Evolutionary conservation across 805 yeast species (phyloP).

Genomic region (Myxozyma melibiosi): DNA sequence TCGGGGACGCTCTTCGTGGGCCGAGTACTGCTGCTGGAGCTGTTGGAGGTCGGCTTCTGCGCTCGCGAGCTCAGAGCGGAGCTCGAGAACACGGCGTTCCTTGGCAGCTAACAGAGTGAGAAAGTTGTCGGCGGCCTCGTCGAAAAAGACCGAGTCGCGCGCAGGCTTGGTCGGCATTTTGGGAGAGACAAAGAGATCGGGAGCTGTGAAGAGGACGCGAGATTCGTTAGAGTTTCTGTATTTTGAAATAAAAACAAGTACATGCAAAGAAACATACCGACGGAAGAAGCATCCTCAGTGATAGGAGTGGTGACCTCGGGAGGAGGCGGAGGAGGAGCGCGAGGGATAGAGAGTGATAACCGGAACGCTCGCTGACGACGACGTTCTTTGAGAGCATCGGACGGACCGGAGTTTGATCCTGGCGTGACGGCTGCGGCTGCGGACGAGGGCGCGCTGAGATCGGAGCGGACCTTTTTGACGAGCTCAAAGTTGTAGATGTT

Average conservation of each 20-base stretch:
- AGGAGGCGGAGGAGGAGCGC: constrained; percentile 21
- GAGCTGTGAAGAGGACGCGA: constrained; percentile 9
- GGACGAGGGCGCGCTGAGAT: constrained; percentile 1
- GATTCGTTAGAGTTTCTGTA: neutral
- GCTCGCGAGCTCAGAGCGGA: constrained; percentile 41
- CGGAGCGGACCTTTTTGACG: constrained; percentile 24
- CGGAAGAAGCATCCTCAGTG: constrained; percentile 22
- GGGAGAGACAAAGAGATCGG: constrained; percentile 28
- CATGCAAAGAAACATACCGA: constrained; percentile 9
- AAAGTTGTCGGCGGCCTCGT: constrained; percentile 20
- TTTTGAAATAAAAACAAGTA: neutral
- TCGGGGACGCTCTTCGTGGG: constrained; percentile 28
- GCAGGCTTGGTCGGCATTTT: constrained; percentile 19
- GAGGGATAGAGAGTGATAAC: constrained; percentile 22
- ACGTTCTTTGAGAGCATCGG: constrained; percentile 15
- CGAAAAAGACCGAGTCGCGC: constrained; percentile 10
- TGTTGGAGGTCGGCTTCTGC: constrained; percentile 44
- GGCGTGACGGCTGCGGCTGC: constrained; percentile 8
- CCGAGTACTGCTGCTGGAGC: constrained; percentile 25
- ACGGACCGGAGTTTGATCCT: neutral
- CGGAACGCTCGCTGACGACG: constrained; percentile 24
- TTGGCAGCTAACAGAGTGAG: constrained; percentile 45
- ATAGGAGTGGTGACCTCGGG: constrained; percentile 17
- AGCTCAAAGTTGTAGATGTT: constrained; percentile 27
- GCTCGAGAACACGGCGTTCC: constrained; percentile 45